These are phyloP conservation scores for Trichoderma atroviride DNA, from an alignment of 2,329 filamentous ascomycete genomes.

Conservation along the genomic window DNA sequence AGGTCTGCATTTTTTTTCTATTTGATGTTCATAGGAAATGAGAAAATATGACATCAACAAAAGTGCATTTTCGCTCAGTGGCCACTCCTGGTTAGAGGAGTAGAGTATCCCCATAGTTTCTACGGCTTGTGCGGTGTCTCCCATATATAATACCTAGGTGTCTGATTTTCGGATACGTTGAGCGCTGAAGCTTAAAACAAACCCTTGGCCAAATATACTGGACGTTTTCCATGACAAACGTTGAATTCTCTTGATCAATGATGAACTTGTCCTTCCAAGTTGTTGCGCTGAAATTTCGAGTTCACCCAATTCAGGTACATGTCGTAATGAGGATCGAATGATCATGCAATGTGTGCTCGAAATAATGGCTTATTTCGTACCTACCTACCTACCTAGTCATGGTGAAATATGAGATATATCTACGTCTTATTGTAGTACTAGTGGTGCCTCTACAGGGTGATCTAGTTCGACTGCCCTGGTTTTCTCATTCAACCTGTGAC, in stretches of 20 bases:
- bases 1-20: constrained; percentile 43
- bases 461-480: background rate
- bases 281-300: background rate
- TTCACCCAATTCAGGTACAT: background rate
- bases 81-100: background rate
- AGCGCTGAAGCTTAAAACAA: background rate
- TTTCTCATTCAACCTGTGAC: no score
- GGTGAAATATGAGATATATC: no score
- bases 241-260: background rate
- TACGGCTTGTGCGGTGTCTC: background rate
- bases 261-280: background rate
- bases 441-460: no score
- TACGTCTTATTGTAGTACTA: no score
- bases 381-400: background rate
- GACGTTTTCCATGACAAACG: background rate
- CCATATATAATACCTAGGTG: background rate
- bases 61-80: constrained; percentile 15
- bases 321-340: background rate
- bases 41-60: constrained; percentile 42
- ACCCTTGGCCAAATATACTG: background rate
- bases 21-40: constrained; percentile 46
- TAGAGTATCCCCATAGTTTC: constrained; percentile 2
- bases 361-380: background rate
- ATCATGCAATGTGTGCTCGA: background rate
- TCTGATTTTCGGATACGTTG: background rate